Evolutionary conservation across 129 eudicot species (phyloP).

Genomic region (Heracleum sosnowskyi): DNA sequence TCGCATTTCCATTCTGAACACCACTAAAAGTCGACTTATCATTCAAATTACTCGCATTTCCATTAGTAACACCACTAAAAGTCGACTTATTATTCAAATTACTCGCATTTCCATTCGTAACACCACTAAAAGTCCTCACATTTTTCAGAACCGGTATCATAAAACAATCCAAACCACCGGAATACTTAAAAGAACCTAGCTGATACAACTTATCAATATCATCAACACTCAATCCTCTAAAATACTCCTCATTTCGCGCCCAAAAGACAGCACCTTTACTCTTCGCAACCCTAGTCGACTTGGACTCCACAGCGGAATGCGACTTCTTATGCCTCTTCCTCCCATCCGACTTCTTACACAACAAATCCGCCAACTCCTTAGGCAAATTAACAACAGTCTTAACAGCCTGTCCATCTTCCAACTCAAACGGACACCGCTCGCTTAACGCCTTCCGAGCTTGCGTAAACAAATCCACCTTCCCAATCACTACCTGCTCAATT

Average conservation of each 20-base stretch:
- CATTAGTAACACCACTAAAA: too few relatives aligned
- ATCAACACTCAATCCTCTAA: constrained; percentile 53
- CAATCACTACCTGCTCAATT: neutral
- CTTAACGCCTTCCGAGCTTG: constrained; percentile 80
- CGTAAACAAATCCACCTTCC: constrained; percentile 49
- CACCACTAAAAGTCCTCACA: constrained; percentile 5
- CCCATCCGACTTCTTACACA: constrained; percentile 47
- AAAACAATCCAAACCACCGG: constrained; percentile 22
- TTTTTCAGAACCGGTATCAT: constrained; percentile 35
- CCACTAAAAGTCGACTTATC: too few relatives aligned
- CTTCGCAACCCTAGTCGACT: constrained; percentile 39
- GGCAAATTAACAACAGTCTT: constrained; percentile 37
- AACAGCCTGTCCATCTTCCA: constrained; percentile 38
- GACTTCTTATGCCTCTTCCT: constrained; percentile 74
- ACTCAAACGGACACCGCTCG: constrained; percentile 66
- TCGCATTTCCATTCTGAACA: too few relatives aligned
- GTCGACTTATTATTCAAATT: neutral
- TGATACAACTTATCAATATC: constrained; percentile 58
- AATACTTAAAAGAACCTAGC: constrained; percentile 18
- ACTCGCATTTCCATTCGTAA: neutral
- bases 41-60: too few relatives aligned
- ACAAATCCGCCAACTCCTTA: constrained; percentile 49
- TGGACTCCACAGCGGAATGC: constrained; percentile 47
- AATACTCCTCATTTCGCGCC: constrained; percentile 79
- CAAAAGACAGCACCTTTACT: constrained; percentile 42